These are phyloP conservation scores for Neurospora africana DNA, from an alignment of 495 filamentous ascomycete genomes.

Conservation along the genomic window DNA sequence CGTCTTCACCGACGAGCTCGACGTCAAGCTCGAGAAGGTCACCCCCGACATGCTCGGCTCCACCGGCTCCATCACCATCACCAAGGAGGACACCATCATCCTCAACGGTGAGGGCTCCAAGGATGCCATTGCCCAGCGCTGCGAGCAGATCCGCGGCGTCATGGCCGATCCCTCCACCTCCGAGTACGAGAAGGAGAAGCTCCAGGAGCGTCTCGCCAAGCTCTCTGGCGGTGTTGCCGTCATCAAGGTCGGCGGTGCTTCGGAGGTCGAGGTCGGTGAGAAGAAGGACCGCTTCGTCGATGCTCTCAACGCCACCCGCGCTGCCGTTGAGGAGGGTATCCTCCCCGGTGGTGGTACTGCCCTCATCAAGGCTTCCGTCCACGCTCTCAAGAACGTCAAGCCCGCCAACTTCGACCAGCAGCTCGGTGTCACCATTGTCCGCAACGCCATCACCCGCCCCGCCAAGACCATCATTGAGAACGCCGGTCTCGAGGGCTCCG, in stretches of 20 bases:
- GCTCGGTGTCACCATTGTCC: conserved; percentile 94
- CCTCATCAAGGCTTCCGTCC: conserved; percentile 90
- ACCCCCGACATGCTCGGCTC: conserved; percentile 93
- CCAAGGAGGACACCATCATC: conserved; percentile 99
- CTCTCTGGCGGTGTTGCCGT: conserved; percentile 98
- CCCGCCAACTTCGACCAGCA: conserved; percentile 95
- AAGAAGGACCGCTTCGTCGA: conserved; percentile 99
- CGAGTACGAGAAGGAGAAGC: conserved; percentile 99
- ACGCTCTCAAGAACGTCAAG: conserved; percentile 75
- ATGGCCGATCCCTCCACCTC: conserved; percentile 88
- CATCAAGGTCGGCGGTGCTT: conserved; percentile 96
- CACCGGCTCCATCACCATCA: conserved; percentile 97
- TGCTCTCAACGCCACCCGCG: conserved; percentile 94
- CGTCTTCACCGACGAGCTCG: conserved; percentile 96
- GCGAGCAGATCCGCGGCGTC: conserved; percentile 97
- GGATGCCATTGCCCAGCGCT: conserved; percentile 86
- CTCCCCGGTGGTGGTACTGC: conserved; percentile 96
- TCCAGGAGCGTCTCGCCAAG: conserved; percentile 98
- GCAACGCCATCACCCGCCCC: conserved; percentile 90
- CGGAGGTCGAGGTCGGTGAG: conserved; percentile 96
- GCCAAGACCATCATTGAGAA: conserved; percentile 96
- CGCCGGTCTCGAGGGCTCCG: conserved; percentile 88
- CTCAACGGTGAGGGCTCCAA: conserved; percentile 96
- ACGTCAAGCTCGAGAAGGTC: conserved; percentile 96
- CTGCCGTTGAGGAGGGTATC: conserved; percentile 97